These are phyloP conservation scores for Coniochaeta sp. DNA, from an alignment of 2,329 filamentous ascomycete species.

Conservation along the genomic window DNA sequence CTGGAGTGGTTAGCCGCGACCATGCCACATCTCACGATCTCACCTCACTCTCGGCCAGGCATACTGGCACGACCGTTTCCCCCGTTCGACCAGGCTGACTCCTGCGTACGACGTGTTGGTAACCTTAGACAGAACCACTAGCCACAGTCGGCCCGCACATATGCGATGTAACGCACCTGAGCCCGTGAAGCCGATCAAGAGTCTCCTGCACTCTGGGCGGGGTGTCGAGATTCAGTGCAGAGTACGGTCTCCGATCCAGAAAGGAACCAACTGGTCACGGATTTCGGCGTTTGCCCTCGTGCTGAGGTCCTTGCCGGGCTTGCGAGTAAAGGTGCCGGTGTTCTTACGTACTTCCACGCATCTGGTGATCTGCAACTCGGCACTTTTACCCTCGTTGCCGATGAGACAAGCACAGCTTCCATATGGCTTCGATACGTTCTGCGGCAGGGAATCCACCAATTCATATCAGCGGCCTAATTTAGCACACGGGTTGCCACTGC, in stretches of 20 bases:
- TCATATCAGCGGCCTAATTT: not conserved
- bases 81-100: not conserved
- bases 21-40: not conserved
- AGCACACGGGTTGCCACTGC: not conserved
- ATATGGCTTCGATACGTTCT: not conserved
- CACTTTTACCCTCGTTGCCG: not conserved
- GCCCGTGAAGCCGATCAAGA: not conserved
- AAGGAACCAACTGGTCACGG: not conserved
- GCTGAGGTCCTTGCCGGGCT: not conserved
- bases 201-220: not conserved
- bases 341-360: not conserved
- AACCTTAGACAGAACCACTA: not conserved
- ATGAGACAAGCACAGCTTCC: not conserved
- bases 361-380: not conserved
- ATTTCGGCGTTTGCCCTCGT: not conserved
- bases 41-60: not conserved
- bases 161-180: not conserved
- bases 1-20: not conserved
- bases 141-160: not conserved
- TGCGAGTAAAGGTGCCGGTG: not conserved
- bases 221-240: not conserved
- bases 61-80: not conserved
- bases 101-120: not conserved
- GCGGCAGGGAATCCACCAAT: not conserved
- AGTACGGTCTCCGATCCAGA: not conserved